Base-by-base conservation (phyloP, 2,329 filamentous ascomycete species). In the Aotearoamyces nothofagi region DNA sequence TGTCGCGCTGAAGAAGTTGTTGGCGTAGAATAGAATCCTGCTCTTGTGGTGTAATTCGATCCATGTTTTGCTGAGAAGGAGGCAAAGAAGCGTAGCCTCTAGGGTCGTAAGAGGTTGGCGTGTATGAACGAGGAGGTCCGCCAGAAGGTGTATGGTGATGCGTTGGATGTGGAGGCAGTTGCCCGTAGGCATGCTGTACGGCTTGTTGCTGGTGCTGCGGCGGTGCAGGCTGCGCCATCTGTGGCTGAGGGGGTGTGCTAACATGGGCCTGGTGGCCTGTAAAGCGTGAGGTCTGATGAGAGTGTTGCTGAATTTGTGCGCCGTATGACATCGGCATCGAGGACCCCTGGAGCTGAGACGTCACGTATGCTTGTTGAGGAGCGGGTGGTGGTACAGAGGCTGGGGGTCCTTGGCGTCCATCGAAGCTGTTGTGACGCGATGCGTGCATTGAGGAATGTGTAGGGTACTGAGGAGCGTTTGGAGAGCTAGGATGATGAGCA, bases 151-250 rank as follows among this genome's bases (percentile, higher is more conserved):
- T 20, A 20, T 20, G 19, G n/a, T 20, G 19, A 7, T 20, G 19
- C 19, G n/a, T 20, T 20, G 19, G 19, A 20, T 20, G 19, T 20
- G 19, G 7, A 8, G 19, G 19, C n/a, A 20, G n/a, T n/a, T 7
- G 19, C 19, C 8, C 19, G n/a, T 26, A 26, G 9, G 27, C 17
- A 10, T 22, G 27, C 13, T 10, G 15, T 11, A 5, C 7, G 28
- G 24, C 24, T 11, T 15, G 24, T 26, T 26, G 24, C 24, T 26
- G 24, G 11, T 30, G 13, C 10, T 27, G 20, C 15, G 17, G 13
- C 7, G 11, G 9, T 9, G 11, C 9, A n/a, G 27, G 27, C 19
- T 29, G 12, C 16, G 8, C 11, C 14, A 9, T n/a, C 19, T 22
- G 27, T 29, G 5, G 12, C 6, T 10, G 9, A 14, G 2, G 11